These are phyloP conservation scores for Coleophoma crateriformis DNA, from an alignment of 2,329 filamentous ascomycete species.

Conservation along the genomic window DNA sequence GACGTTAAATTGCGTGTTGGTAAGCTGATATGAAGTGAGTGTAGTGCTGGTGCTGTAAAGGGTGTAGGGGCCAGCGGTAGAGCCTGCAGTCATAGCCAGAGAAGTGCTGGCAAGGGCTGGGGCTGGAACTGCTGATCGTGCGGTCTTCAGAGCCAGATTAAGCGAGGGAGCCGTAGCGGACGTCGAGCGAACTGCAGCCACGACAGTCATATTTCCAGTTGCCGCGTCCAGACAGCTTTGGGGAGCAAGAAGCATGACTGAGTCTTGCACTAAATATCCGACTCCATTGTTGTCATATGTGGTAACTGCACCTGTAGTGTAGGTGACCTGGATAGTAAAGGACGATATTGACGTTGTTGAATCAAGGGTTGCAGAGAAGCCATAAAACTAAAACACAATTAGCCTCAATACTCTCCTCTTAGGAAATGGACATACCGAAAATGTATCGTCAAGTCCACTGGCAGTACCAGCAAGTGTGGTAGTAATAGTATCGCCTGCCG, in stretches of 20 bases:
- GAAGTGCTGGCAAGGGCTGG: conserved; percentile 12
- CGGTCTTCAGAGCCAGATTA: conserved; percentile 14
- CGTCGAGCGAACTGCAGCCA: conserved; percentile 19
- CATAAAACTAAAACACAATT: conserved; percentile 20
- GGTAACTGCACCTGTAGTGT: conserved; percentile 38
- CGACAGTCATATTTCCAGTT: conserved; percentile 17
- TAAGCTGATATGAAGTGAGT: conserved; percentile 6
- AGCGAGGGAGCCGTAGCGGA: conserved; percentile 9
- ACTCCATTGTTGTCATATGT: conserved; percentile 52
- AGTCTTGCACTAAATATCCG: conserved; percentile 48
- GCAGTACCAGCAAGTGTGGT: conserved; percentile 41
- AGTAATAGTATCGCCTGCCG: conserved; percentile 38
- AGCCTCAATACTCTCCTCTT: conserved; percentile 13
- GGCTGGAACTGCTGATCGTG: conserved; percentile 14
- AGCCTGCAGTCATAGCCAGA: conserved; percentile 14
- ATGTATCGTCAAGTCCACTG: conserved; percentile 55
- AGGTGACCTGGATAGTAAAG: conserved; percentile 47
- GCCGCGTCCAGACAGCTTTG: conserved; percentile 45
- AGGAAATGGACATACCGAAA: conserved; percentile 45
- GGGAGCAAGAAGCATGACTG: conserved; percentile 45
- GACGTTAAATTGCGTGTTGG: conserved; percentile 18
- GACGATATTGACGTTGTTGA: conserved; percentile 55
- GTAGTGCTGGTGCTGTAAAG: conserved; percentile 17
- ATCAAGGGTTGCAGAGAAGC: conserved; percentile 38
- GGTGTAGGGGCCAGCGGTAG: conserved; percentile 16